Base-by-base conservation (phyloP, 2,329 filamentous ascomycete species). In the Bretziella fagacearum region DNA sequence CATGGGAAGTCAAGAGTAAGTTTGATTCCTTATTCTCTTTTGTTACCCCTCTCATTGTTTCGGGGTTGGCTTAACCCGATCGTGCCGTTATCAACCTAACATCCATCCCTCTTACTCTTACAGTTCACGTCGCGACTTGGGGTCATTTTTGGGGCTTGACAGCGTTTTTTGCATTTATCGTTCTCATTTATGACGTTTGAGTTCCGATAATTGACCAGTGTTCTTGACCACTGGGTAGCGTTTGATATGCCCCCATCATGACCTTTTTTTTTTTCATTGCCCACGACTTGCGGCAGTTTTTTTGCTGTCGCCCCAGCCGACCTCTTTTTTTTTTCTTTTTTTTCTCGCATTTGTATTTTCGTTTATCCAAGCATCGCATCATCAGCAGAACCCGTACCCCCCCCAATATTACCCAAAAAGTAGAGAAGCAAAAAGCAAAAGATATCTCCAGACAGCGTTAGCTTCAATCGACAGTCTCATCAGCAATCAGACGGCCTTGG, bases 251-350 rank as follows among this genome's bases (percentile, higher is more conserved):
- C 4, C n/a, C 10, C 17, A 8, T n/a, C n/a, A n/a, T n/a, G n/a
- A n/a, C n/a, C n/a, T n/a, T n/a, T 36, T 13, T 7, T 15, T 39
- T 23, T 39, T 10, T 39, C 23, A 39, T 39, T 4, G 35, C 35
- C 35, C 35, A 39, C 35, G 35, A 39, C 20, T 39, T 39, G 18
- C 35, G 35, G n/a, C 35, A 39, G 20, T 39, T 10, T 39, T 18
- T 39, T 39, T 5, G 13, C 8, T 39, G 35, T 39, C 35, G 35
- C 17, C 35, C 35, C 35, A 22, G n/a, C n/a, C n/a, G n/a, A n/a
- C n/a, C n/a, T n/a, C n/a, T n/a, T 22, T 39, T 39, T 39, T 5
- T 39, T 39, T 39, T 37, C 17, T 10, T 20, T 39, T 22, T 6
- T 17, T 36, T 7, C 15, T 36, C 18, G n/a, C 15, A 13, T 36